Base-by-base conservation (phyloP, 768 basidiomycete genomes). In the Leucocoprinus birnbaumii region DNA sequence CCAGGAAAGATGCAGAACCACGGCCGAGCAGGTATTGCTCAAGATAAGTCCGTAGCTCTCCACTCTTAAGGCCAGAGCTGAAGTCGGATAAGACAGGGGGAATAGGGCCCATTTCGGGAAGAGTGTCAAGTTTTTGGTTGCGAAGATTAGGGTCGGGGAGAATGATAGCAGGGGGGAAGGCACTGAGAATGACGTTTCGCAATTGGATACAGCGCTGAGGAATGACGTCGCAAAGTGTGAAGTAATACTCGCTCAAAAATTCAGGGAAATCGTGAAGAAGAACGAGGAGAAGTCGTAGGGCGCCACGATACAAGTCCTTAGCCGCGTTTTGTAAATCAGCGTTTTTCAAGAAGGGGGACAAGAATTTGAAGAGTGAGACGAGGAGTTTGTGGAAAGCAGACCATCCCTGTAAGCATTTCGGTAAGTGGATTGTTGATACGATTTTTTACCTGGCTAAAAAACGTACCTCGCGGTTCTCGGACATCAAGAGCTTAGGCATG, bases 251-350 rank as follows among this genome's bases (percentile, higher is more conserved):
- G 68, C 88, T 92, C 58, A 98, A 79, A 78, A 98, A 98, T 58
- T 98, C 97, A 48, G 97, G 97, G 79, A 98, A 98, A 72, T 98
- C 97, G 70, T 99, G 95, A 18, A 99, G 84, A 49, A 99, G 86
- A 55, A 98, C 94, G 45, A 99, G 82, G 46, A 99, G 84, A 26
- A 99, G 80, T 34, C 95, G 85, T 44, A 97, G 77, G 19, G 94
- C 83, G 19, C 94, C 97, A 41, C 91, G 86, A 75, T 95, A 98
- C 41, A 99, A 80, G 59, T 92, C 89, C 41, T 89, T 82, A 19
- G 89, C 87, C 3, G 94, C 86, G 21, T 82, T 79, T 60, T 89
- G 84, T 41, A 98, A 79, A 61, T 91, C 85, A 11, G 87, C 84
- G 27, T 87, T 82, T 64, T 86, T 89, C 62, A 99, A 77, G 80